phyloP scores from a whole-genome alignment of 2,329 filamentous ascomycete species.

The Fusarium newnesense region DNA sequence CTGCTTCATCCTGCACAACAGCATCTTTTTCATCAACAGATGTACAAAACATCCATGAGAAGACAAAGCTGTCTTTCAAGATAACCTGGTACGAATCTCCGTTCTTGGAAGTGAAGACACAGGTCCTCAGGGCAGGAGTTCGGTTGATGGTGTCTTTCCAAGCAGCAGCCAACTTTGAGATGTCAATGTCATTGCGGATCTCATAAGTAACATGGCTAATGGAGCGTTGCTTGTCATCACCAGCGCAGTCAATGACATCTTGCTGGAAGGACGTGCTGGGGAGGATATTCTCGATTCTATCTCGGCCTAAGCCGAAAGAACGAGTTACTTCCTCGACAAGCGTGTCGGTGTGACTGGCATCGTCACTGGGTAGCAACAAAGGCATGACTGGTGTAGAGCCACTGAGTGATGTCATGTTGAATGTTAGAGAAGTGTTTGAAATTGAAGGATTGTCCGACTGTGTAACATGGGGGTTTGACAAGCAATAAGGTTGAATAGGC shows the following conservation, averaged over 20 bases:
- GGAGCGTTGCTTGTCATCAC: not conserved
- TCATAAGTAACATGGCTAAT: not conserved
- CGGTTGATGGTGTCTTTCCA: conserved; percentile 3
- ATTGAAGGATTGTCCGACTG: not conserved
- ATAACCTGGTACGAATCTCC: not conserved
- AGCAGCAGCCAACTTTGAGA: not conserved
- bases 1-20: conserved; percentile 8
- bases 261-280: not conserved
- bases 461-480: no score
- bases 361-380: not conserved
- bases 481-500: not conserved
- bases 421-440: not conserved
- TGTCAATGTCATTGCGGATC: not conserved
- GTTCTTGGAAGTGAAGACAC: not conserved
- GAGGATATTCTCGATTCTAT: conserved; percentile 6
- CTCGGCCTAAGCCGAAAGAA: not conserved
- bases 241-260: conserved; percentile 2
- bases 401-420: not conserved
- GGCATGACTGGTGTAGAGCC: not conserved
- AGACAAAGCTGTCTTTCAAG: conserved; percentile 4
- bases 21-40: not conserved
- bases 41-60: conserved; percentile 8
- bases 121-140: conserved; percentile 2
- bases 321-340: not conserved
- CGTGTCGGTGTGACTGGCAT: not conserved